Evolutionary conservation across 2,329 filamentous ascomycete species (phyloP), one percentile per base, ranked within the genome.

Genomic region (Pseudocercospora crystallina): DNA sequence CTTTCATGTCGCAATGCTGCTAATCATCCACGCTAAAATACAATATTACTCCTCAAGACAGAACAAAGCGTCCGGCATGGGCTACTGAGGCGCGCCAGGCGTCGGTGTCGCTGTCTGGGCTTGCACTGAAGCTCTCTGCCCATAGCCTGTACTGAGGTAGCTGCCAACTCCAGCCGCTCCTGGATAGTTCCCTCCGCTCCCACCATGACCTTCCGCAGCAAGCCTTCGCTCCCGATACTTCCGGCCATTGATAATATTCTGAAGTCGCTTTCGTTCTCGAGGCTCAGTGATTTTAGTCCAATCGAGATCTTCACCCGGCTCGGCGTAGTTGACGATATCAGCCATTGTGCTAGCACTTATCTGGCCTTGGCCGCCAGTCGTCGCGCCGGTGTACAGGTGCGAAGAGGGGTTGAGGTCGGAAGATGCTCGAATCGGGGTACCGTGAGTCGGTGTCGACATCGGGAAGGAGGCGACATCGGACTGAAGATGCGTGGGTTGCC

Each of bases 191-290:
- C 65, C 65, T 29, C 66, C 66, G 54, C 59, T 63, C 3, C 65
- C 65, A 7, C 63, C 62, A 31, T 66, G 62, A 1, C 66, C 67
- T 51, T 69, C 67, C 14, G 66, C 65, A 2, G 66, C 66, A 12
- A 70, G 54, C 34, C 68, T 54, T 8, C 68, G 58, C 57, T 70
- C 68, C 13, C 68, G 63, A 45, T 70, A 70, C 58, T 70, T 70
- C 9, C 68, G 60, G n/a, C 68, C 68, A 45, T 70, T 70, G 59
- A 70, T 70, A 43, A 70, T 70, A 32, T 70, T 70, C 54, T 70
- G 68, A 45, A 70, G 41, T 5, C 68, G 61, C 46, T 70, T 70
- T 12, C 68, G 59, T 54, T 70, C 68, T 5, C 68, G 54, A 7
- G 68, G 66, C 47, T 70, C 68, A 2, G 62, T 65, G 44, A 70